phyloP scores from a whole-genome alignment of 1,139 yeast genomes.

The Nakaseomyces delphensis region DNA sequence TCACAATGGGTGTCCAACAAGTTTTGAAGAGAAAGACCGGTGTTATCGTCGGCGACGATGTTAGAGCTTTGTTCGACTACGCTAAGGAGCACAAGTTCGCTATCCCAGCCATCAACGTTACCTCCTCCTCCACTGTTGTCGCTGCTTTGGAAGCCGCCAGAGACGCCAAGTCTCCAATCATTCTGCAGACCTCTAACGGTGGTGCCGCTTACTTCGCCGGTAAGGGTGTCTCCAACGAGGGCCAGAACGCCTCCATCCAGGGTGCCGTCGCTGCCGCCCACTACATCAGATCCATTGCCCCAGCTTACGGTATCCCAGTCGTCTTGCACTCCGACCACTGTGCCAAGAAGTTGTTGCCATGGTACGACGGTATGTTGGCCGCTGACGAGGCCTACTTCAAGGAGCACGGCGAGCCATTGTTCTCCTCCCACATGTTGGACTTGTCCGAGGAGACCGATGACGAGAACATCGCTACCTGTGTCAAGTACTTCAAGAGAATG shows the following conservation, averaged over 20 bases:
- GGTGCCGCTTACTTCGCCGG: conserved; percentile 99
- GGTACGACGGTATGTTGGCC: conserved; percentile 96
- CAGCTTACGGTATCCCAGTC: conserved; percentile 94
- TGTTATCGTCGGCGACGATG: conserved; percentile 98
- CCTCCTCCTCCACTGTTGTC: conserved; percentile 94
- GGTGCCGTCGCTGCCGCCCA: conserved; percentile 98
- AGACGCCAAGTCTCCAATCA: conserved; percentile 90
- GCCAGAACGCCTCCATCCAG: conserved; percentile 88
- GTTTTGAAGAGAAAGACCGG: conserved; percentile 87
- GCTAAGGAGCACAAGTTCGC: conserved; percentile 93
- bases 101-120: conserved; percentile 96
- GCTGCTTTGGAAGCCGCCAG: conserved; percentile 98
- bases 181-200: conserved; percentile 96
- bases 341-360: conserved; percentile 94
- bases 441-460: conserved; percentile 94
- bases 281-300: conserved; percentile 94
- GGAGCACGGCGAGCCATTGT: conserved; percentile 84
- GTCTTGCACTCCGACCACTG: conserved; percentile 98
- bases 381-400: conserved; percentile 93
- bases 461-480: conserved; percentile 91
- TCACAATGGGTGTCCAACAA: conserved; percentile 44
- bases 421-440: conserved; percentile 99
- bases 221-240: conserved; percentile 91
- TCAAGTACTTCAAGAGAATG: conserved; percentile 89
- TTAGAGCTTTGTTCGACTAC: conserved; percentile 81